These are phyloP conservation scores for Neurospora africana DNA, from an alignment of 495 filamentous ascomycete genomes.

Conservation along the genomic window DNA sequence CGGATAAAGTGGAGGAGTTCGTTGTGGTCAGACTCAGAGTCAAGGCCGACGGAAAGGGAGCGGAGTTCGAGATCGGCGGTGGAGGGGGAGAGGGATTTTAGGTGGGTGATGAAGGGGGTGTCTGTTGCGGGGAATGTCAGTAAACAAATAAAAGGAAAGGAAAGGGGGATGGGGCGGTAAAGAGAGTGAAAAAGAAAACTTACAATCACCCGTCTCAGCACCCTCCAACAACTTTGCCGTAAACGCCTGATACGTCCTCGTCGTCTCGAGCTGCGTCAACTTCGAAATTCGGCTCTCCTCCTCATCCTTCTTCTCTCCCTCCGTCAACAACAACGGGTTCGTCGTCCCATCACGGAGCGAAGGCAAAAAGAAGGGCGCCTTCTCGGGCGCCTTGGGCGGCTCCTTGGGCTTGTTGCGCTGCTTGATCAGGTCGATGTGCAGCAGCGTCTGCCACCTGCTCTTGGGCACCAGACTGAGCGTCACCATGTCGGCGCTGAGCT, in stretches of 20 bases:
- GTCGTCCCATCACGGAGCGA: conserved; percentile 37
- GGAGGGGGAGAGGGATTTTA: conserved; percentile 68
- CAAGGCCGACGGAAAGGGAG: conserved; percentile 48
- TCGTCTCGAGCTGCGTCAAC: conserved; percentile 30
- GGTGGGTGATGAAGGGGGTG: conserved; percentile 58
- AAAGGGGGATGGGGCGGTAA: neutral
- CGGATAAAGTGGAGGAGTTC: conserved; percentile 54
- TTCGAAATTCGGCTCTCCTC: conserved; percentile 16
- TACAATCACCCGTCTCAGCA: conserved; percentile 40
- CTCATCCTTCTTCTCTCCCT: conserved; percentile 4
- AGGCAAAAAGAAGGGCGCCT: conserved; percentile 92
- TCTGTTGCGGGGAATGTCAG: conserved; percentile 5
- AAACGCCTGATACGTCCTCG: conserved; percentile 42
- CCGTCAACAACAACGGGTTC: conserved; percentile 16
- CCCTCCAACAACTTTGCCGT: conserved; percentile 46
- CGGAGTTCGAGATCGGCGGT: conserved; percentile 83
- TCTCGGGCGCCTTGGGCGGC: conserved; percentile 81
- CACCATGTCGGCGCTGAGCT: conserved; percentile 69
- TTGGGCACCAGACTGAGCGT: conserved; percentile 84
- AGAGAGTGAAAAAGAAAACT: conserved; percentile 13
- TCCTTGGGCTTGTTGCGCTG: conserved; percentile 91
- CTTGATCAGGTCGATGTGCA: conserved; percentile 83
- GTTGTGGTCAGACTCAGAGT: conserved; percentile 29
- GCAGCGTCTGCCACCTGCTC: conserved; percentile 82
- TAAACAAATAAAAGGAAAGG: no score